Evolutionary conservation across 805 yeast genomes (phyloP), one percentile per base, ranked within the genome.

Genomic region (Saturnispora dispora): DNA sequence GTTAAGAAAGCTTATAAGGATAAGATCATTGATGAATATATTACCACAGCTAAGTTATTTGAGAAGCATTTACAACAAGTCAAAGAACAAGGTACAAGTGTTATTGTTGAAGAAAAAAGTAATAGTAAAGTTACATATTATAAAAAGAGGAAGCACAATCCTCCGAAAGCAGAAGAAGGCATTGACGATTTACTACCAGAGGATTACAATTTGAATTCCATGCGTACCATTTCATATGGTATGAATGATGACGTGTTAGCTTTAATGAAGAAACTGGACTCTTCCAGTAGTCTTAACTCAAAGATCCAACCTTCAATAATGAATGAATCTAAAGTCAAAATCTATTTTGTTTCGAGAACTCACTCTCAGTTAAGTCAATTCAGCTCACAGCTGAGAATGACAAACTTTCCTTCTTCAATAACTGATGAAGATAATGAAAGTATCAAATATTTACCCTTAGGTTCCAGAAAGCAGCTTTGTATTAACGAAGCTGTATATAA

Each of bases 281-380:
- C 13, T 3, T 61, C 66, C 1, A 52, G 53, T n/a, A 32, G 17
- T 1, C 52, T 20, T 10, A 30, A 44, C 17, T 5, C 40, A 3
- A 30, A 25, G 13, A 32, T 40, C 11, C n/a, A 45, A 23, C 20
- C 55, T 3, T 54, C 55, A 2, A 18, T 27, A 39, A 59, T 55
- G 44, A 64, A 55, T 52, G 57, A 64, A 46, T 65, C 70, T 39
- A 71, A 78, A 0, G 59, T 71, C 0, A 77, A 81, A 57, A 78
- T 90, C 1, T 78, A 68, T 57, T 89, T 82, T 61, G 75, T 95
- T 0, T 88, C 96, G 2, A 71, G 98, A 65, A 90, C 98, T 0
- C 97, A 90, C 61, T 87, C 96, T 0, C 98, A 90, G 63, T 69
- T 90, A 44, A 72, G 73, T 36, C 98, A 90, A 61, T 86, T 90